Conservation (phyloP, 225 moss, liverwort and hornwort genomes). For the Lunularia cruciata region DNA sequence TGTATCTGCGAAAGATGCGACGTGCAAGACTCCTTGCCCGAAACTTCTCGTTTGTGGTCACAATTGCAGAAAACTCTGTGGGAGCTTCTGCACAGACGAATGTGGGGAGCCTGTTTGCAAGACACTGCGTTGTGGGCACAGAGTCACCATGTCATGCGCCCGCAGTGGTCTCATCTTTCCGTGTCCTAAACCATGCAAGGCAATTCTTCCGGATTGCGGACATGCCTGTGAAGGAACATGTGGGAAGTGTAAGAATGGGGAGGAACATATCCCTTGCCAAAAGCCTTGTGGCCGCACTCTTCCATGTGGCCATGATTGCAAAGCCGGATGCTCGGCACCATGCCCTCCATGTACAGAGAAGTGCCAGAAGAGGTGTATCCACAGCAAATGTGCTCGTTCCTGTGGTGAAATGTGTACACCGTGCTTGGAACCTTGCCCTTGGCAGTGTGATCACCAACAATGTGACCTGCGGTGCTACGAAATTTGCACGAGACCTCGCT, state of each 20-base stretch:
- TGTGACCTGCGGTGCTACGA: conserved; percentile 36
- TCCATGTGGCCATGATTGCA: conserved; percentile 46
- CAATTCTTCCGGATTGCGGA: conserved; percentile 30
- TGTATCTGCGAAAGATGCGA: not conserved
- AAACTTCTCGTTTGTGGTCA: conserved; percentile 28
- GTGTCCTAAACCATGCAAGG: conserved; percentile 29
- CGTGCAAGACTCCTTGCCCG: conserved; percentile 19
- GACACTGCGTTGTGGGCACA: conserved; percentile 34
- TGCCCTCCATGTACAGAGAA: conserved; percentile 46
- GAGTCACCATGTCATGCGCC: conserved; percentile 16
- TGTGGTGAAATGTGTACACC: conserved; percentile 38
- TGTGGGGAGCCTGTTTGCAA: conserved; percentile 20
- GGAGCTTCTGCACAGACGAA: conserved; percentile 17
- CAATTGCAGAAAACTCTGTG: conserved; percentile 24
- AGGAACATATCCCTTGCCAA: conserved; percentile 26
- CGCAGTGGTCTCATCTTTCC: not conserved
- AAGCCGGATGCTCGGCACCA: conserved; percentile 29
- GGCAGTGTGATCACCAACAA: conserved; percentile 41
- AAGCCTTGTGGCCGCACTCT: conserved; percentile 36
- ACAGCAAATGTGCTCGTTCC: conserved; percentile 27
- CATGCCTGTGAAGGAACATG: conserved; percentile 47
- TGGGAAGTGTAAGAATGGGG: conserved; percentile 37
- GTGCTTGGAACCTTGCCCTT: conserved; percentile 43
- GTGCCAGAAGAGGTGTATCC: conserved; percentile 42
- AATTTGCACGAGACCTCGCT: conserved; percentile 43